Evolutionary conservation across 164 flowering plant species (phyloP).

Genomic region (Hamamelis virginiana): DNA sequence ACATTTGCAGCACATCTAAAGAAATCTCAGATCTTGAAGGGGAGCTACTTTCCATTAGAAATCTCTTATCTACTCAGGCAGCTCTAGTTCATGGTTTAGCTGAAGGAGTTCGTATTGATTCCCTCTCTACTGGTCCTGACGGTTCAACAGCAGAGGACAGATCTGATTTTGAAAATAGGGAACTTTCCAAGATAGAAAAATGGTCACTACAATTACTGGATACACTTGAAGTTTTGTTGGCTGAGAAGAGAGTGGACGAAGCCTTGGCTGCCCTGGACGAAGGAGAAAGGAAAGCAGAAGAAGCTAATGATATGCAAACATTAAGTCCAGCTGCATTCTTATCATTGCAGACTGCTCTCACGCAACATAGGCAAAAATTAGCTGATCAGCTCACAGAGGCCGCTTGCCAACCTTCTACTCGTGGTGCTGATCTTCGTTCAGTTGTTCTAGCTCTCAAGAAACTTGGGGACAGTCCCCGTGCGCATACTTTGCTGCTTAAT

Average conservation of each 20-base stretch:
- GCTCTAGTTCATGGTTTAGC: conserved; percentile 77
- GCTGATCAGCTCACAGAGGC: conserved; percentile 85
- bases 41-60: conserved; percentile 80
- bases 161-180: conserved; percentile 32
- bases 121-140: conserved; percentile 38
- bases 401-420: conserved; percentile 74
- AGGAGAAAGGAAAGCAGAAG: conserved; percentile 53
- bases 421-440: conserved; percentile 74
- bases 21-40: conserved; percentile 93
- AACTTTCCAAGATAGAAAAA: conserved; percentile 54
- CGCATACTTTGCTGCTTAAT: conserved; percentile 71
- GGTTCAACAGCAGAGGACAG: conserved; percentile 31
- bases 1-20: conserved; percentile 70
- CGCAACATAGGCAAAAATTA: conserved; percentile 57
- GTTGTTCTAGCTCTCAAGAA: conserved; percentile 70
- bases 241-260: conserved; percentile 91
- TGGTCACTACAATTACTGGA: conserved; percentile 73
- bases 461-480: conserved; percentile 93
- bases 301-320: conserved; percentile 45
- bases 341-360: conserved; percentile 51
- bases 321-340: conserved; percentile 38
- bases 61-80: conserved; percentile 75
- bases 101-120: conserved; percentile 61
- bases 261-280: conserved; percentile 69
- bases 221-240: conserved; percentile 75